Conservation (phyloP, 2,329 filamentous ascomycete species). For the Talaromyces albobiverticillius region DNA sequence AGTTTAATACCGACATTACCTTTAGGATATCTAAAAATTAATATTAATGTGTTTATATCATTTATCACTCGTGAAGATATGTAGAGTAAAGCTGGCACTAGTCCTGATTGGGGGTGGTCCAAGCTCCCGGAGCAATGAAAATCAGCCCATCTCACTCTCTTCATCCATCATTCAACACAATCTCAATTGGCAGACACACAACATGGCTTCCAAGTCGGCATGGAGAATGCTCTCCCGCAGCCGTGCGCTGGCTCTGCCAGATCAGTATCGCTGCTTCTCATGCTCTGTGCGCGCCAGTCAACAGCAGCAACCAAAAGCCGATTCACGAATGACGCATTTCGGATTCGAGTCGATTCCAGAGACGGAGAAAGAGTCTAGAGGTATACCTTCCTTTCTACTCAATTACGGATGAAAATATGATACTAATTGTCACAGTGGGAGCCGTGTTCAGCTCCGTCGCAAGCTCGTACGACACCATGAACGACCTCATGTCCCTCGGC, state of each 20-base stretch:
- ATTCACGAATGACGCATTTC: constrained; percentile 75
- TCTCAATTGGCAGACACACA: background rate
- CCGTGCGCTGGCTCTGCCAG: constrained; percentile 22
- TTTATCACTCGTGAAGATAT: no score
- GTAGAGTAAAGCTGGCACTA: no score
- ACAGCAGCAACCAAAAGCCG: constrained; percentile 20
- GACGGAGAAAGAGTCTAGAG: constrained; percentile 68
- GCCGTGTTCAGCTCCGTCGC: constrained; percentile 94
- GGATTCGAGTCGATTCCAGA: constrained; percentile 84
- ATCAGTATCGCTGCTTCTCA: constrained; percentile 51
- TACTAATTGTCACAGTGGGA: constrained; percentile 55
- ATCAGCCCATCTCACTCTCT: background rate
- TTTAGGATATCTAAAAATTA: no score
- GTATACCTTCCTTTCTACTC: constrained; percentile 34
- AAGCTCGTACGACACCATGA: constrained; percentile 95
- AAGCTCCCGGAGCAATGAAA: background rate
- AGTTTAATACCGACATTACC: background rate
- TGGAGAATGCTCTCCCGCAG: constrained; percentile 37
- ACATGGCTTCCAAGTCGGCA: constrained; percentile 33
- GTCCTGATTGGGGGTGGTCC: background rate
- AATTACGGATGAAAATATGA: background rate
- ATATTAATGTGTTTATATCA: no score
- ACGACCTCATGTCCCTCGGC: constrained; percentile 97
- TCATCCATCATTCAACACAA: background rate
- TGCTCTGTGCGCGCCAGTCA: constrained; percentile 42